Conservation (phyloP, 176 grass and related monocot genomes). For the Triticum monococcum region DNA sequence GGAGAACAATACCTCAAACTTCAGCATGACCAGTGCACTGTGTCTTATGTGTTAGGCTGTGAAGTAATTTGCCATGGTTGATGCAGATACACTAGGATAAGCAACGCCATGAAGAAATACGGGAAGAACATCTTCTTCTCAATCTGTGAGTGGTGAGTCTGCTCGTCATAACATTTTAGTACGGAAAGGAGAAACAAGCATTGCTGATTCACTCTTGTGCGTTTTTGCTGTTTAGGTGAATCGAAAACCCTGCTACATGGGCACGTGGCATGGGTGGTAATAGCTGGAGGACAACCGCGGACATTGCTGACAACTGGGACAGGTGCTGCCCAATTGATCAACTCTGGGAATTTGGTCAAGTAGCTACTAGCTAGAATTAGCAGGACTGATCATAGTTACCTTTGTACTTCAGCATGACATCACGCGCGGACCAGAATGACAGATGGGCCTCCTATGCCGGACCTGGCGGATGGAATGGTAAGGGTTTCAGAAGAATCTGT, state of each 20-base stretch:
- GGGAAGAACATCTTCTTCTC: slow-evolving; percentile 92
- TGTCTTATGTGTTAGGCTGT: neutral
- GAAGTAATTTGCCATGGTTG: neutral
- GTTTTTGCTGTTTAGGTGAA: slow-evolving; percentile 46
- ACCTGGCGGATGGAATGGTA: slow-evolving; percentile 94
- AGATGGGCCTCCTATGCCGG: slow-evolving; percentile 85
- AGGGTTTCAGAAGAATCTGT: slow-evolving; percentile 13
- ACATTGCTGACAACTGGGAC: slow-evolving; percentile 81
- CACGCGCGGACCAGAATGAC: slow-evolving; percentile 87
- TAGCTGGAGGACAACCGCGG: slow-evolving; percentile 90
- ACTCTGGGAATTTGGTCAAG: neutral
- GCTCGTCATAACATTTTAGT: neutral
- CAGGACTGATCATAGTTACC: neutral
- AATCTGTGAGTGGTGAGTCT: slow-evolving; percentile 80
- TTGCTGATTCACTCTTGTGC: neutral
- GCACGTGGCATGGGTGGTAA: slow-evolving; percentile 58
- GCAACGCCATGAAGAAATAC: slow-evolving; percentile 62
- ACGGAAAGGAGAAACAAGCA: neutral
- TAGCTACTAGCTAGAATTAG: slow-evolving; percentile 10
- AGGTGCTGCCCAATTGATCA: slow-evolving; percentile 46
- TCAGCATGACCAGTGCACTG: neutral
- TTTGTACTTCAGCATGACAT: slow-evolving; percentile 69
- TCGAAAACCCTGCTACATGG: slow-evolving; percentile 83
- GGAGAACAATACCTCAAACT: neutral
- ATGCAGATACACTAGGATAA: slow-evolving; percentile 82